phyloP scores from a whole-genome alignment of 2,329 filamentous ascomycete genomes.

The Parastagonospora avenae region DNA sequence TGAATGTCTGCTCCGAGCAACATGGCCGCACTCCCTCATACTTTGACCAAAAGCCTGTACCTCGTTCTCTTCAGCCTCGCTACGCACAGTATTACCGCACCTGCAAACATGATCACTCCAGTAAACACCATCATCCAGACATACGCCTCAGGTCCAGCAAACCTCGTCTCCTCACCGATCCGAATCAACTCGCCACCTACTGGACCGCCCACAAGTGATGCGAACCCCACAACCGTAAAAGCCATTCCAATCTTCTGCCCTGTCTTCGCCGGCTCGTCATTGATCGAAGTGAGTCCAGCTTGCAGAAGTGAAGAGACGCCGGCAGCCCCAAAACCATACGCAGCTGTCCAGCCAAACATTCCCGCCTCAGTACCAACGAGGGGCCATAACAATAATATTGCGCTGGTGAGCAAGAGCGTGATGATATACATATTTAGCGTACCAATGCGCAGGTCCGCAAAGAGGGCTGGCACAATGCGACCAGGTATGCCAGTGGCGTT shows the following conservation, averaged over 20 bases:
- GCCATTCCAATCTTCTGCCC: too few species aligned
- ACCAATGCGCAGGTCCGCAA: conserved; percentile 32
- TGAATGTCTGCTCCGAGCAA: too few species aligned
- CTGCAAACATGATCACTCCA: not conserved
- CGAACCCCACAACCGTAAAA: not conserved
- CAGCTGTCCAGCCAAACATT: too few species aligned
- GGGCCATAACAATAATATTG: too few species aligned
- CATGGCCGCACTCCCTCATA: not conserved
- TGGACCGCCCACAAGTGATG: not conserved
- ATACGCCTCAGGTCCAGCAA: not conserved
- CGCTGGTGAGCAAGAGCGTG: too few species aligned
- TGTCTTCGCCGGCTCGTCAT: too few species aligned
- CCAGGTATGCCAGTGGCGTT: conserved; percentile 53
- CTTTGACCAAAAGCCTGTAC: not conserved
- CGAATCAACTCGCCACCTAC: not conserved
- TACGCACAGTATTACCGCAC: not conserved
- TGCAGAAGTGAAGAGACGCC: too few species aligned
- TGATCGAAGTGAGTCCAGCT: too few species aligned
- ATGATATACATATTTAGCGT: conserved; percentile 54
- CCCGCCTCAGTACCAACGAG: too few species aligned
- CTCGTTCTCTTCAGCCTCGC: not conserved
- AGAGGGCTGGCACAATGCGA: conserved; percentile 53
- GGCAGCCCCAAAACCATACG: too few species aligned
- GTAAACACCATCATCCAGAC: not conserved
- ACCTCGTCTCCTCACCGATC: not conserved